Base-by-base conservation (phyloP, 1,139 yeast genomes). In the Suhomyces ambrosiae region DNA sequence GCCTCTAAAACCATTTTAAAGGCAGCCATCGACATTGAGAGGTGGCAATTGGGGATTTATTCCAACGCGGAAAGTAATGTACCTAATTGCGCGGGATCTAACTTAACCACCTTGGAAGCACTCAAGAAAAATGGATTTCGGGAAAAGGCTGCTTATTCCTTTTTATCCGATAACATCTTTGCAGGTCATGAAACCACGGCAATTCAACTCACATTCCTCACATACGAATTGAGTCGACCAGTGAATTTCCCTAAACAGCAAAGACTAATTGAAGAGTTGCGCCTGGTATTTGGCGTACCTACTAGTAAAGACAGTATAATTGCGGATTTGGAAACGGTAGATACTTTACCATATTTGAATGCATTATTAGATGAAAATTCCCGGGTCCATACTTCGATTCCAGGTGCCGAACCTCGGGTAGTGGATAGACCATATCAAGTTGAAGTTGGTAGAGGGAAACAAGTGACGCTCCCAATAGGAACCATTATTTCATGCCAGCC, bases 141-240 rank as follows among this genome's bases (percentile, higher is more conserved):
- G 10, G 69, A 68, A 1, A 52, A 56, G 14, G 37, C 58, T 30
- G 76, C 76, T 1, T 71, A 69, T 46, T 61, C 73, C 1, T 65
- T 69, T 41, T 49, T 71, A 15, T 63, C 68, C 5, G 73, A 68
- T 40, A 64, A 65, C 47, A 68, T 70, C 13, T 69, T 69, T 37
- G 92, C 92, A 1, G 92, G 92, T 3, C 89, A 83, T 52, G 86
- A 82, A 53, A 83, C 92, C 2, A 82, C 90, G 0, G 89, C 87
- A 0, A 74, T 80, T 4, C 82, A 82, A 12, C 58, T 83, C 40
- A 68, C 86, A 1, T 83, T 75, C 54, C 58, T 80, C 35, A 67
- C 79, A 9, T 82, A 79, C 63, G 80, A 80, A 50, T 56, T 82
- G 33, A 80, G 86, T 2, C 62, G 78, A 37, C 80, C 79, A 0